Evolutionary conservation across 2,329 filamentous ascomycete genomes (phyloP), one percentile per base, ranked within the genome.

Genomic region (Cladosporium sp.): DNA sequence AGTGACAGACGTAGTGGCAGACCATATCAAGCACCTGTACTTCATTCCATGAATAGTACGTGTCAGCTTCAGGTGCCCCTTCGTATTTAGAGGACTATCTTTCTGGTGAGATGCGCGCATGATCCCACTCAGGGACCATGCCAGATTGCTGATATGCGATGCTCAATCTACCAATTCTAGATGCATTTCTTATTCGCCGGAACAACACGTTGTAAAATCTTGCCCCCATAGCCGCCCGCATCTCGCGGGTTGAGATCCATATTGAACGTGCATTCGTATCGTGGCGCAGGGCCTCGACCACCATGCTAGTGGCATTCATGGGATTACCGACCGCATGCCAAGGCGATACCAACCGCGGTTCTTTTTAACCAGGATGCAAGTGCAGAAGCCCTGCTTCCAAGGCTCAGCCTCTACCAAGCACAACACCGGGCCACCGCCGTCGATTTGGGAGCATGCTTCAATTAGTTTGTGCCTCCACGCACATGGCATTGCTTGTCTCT

Each of bases 211-310:
- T 32, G 9, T 32, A 7, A 10, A 32, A 32, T 9, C 28, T 32
- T 32, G 12, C 28, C 9, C 9, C 20, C 45, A 48, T 8, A 35
- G 45, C 45, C 42, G 42, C 42, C 42, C 3, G 42, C 42, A 20
- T 20, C 47, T 12, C 19, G 47, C 47, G n/a, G 47, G 32, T 15
- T 22, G 13, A 22, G 34, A 36, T 15, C 47, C 47, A 50, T 37
- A 37, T 50, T 50, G 19, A 20, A 35, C 19, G 47, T 50, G 51
- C 40, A 47, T 36, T 22, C 47, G 19, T 47, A 13, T 20, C 9
- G 52, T 55, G 52, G 52, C 52, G 28, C 35, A 25, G 15, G 52
- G 52, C 42, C 52, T 55, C 52, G 52, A 55, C 28, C 52, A n/a
- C 20, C 34, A 15, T 19, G n/a, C 32, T 32, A 35, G 25, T 47